Conservation (phyloP, 805 yeast species). For the Hanseniaspora hatyaiensis region DNA sequence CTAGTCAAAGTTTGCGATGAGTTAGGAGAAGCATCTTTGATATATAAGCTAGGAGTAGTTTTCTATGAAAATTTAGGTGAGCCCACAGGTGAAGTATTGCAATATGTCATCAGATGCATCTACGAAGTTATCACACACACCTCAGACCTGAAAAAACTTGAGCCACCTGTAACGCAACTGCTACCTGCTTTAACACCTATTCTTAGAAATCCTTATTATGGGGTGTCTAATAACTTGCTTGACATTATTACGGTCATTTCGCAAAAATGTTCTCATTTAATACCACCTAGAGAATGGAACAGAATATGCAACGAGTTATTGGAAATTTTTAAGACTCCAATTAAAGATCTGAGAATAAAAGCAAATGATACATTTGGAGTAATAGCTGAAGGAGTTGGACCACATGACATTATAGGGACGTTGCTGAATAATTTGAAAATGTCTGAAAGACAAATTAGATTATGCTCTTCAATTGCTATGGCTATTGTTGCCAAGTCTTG, state of each 20-base stretch:
- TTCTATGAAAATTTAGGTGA: slow-evolving; percentile 89
- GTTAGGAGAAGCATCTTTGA: slow-evolving; percentile 52
- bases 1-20: slow-evolving; percentile 54
- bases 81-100: slow-evolving; percentile 84
- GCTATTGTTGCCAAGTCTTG: slow-evolving; percentile 93
- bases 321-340: slow-evolving; percentile 75
- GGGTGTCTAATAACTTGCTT: slow-evolving; percentile 77
- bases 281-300: slow-evolving; percentile 95
- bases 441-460: slow-evolving; percentile 91
- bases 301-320: slow-evolving; percentile 81
- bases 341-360: slow-evolving; percentile 62
- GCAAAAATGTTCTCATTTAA: slow-evolving; percentile 61
- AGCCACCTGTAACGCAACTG: slow-evolving; percentile 74
- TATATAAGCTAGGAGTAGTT: slow-evolving; percentile 60
- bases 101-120: slow-evolving; percentile 68
- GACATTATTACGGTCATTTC: slow-evolving; percentile 75
- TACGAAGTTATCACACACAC: slow-evolving; percentile 48
- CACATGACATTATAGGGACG: slow-evolving; percentile 82
- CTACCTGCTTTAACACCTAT: slow-evolving; percentile 86
- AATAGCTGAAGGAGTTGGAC: slow-evolving; percentile 87
- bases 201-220: slow-evolving; percentile 75
- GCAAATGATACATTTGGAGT: slow-evolving; percentile 87
- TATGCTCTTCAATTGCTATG: slow-evolving; percentile 94
- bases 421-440: slow-evolving; percentile 73
- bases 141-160: slow-evolving; percentile 43